Base-by-base conservation (phyloP, 108 stramenopile species). In the Skeletonema grethae region DNA sequence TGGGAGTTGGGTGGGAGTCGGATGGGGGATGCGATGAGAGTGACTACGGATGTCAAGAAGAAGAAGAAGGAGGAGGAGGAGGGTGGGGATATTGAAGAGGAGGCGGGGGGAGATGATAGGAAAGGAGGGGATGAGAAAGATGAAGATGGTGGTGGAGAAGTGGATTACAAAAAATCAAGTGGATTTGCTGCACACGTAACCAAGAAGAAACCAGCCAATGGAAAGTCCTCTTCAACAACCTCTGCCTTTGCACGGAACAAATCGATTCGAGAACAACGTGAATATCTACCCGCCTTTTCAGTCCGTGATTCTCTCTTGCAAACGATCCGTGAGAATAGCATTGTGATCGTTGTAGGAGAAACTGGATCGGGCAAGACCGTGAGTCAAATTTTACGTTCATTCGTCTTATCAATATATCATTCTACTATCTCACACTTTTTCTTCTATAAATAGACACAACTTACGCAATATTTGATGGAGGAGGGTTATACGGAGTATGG, bases 1-100 rank as follows among this genome's bases (percentile, higher is more conserved):
- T 99, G 99, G 99, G 97, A 99, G 81, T 76, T 99, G 36, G 99
- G 99, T 34, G 99, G 99, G 8, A 90, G 87, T 56, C 81, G 89
- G 31, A 98, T 98, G 96, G 98, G 97, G 62, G 69, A 97, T 28
- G 97, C 92, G 3, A 91, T 97, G 61, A 90, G 96, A 24, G 84
- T 96, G 24, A 84, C 25, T 28, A 28, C 82, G 70, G 85, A 85
- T 30, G 66, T 55, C 20, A 63, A 72, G 12, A 59, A 57, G 57
- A 60, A 75, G 5, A 70, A 70, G n/a, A 43, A 43, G 39, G 55
- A 57, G 57, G 57, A 75, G 5, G 73, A 70, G n/a, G 53, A 43
- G 39, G 55, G 65, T 11, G 55, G 63, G 22, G 86, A 80, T 15
- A 70, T 39, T 38, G 73, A 57, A 13, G 64, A 60, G 64, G 65